These are phyloP conservation scores for Casaregolazyma lundiana DNA, from an alignment of 1,139 yeast species.

Conservation along the genomic window DNA sequence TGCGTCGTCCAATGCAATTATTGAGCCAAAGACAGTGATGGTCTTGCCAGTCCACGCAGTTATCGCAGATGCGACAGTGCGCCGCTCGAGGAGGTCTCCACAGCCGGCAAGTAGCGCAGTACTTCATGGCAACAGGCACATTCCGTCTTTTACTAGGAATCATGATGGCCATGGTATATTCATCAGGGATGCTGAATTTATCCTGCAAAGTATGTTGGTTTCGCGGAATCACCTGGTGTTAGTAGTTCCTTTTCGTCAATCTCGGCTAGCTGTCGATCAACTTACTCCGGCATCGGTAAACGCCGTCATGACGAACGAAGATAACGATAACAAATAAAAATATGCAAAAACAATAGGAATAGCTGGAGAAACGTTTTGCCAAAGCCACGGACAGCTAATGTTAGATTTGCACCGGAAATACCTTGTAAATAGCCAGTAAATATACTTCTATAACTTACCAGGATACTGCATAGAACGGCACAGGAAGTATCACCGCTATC, in stretches of 20 bases:
- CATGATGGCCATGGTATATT: constrained; percentile 53
- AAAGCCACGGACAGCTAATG: constrained; percentile 47
- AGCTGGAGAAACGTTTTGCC: constrained; percentile 56
- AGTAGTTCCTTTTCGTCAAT: background rate
- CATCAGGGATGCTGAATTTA: constrained; percentile 48
- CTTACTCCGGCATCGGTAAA: constrained; percentile 63
- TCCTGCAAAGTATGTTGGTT: constrained; percentile 56
- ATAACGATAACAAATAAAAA: constrained; percentile 47
- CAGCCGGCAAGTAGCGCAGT: constrained; percentile 56
- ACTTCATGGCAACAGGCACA: constrained; percentile 45
- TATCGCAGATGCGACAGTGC: constrained; percentile 67
- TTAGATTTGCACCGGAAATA: constrained; percentile 2
- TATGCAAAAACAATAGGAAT: constrained; percentile 56
- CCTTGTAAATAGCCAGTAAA: constrained; percentile 17
- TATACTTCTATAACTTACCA: constrained; percentile 36
- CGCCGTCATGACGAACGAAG: constrained; percentile 51
- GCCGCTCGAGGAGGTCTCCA: constrained; percentile 67
- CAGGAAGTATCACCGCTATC: constrained; percentile 41
- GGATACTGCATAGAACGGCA: constrained; percentile 47
- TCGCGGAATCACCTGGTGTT: constrained; percentile 45
- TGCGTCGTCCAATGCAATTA: constrained; percentile 71
- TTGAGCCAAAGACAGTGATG: constrained; percentile 82
- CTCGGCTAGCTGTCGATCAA: background rate
- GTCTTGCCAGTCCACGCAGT: constrained; percentile 55
- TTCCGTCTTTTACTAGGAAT: constrained; percentile 43